Evolutionary conservation across 306 rosid species (phyloP).

Genomic region (Dicorynia guianensis): DNA sequence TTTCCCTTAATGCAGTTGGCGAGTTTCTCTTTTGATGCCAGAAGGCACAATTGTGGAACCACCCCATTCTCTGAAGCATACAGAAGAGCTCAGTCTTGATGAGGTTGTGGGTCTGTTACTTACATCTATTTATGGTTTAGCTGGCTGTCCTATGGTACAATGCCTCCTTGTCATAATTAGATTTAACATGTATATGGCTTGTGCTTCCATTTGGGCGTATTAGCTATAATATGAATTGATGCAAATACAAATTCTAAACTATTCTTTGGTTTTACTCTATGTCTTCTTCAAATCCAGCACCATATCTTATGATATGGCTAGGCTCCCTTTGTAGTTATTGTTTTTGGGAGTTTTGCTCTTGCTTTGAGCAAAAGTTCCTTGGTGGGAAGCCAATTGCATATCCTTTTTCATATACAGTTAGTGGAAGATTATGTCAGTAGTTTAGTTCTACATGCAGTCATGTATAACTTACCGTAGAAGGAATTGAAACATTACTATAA

Average conservation of each 20-base stretch:
- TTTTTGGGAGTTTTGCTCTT: not conserved
- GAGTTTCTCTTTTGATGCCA: constrained; percentile 70
- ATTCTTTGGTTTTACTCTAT: too few relatives aligned
- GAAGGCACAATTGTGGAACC: constrained; percentile 57
- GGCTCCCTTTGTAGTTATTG: constrained; percentile 2
- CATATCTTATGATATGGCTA: too few relatives aligned
- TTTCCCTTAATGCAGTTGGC: constrained; percentile 71
- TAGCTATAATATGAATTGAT: too few relatives aligned
- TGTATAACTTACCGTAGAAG: not conserved
- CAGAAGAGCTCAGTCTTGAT: constrained; percentile 64
- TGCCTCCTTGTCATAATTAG: too few relatives aligned
- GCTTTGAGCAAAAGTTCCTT: not conserved
- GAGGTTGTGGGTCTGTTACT: constrained; percentile 61
- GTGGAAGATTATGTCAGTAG: constrained; percentile 15
- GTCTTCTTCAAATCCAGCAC: too few relatives aligned
- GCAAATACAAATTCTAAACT: too few relatives aligned
- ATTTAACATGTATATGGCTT: too few relatives aligned
- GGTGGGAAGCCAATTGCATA: too few relatives aligned
- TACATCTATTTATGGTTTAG: constrained; percentile 2
- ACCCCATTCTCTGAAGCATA: constrained; percentile 69
- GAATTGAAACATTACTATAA: not conserved
- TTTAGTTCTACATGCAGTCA: constrained; percentile 30
- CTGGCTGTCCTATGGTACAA: not conserved
- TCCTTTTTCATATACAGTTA: not conserved
- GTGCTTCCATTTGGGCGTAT: too few relatives aligned